phyloP scores from a whole-genome alignment of 345 rosid genomes.

The Trapa incisa region DNA sequence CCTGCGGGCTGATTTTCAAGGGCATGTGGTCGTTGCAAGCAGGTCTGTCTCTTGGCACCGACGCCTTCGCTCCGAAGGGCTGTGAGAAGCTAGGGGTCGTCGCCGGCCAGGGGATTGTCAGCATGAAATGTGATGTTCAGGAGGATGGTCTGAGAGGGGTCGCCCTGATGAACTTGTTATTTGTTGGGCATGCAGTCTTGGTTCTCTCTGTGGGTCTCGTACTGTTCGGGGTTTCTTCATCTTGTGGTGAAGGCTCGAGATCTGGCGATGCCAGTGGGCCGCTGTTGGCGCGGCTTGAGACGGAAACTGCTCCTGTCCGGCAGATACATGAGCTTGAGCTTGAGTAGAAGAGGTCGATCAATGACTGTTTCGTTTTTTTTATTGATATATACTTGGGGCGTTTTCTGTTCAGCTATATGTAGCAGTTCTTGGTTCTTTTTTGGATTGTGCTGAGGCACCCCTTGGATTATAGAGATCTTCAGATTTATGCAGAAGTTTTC shows the following conservation, averaged over 20 bases:
- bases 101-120: constrained; percentile 19
- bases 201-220: constrained; percentile 23
- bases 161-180: constrained; percentile 42
- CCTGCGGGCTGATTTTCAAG: constrained; percentile 35
- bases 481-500: not conserved
- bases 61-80: constrained; percentile 33
- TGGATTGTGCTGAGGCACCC: not conserved
- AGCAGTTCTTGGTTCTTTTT: constrained; percentile 2
- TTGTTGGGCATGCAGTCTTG: constrained; percentile 34
- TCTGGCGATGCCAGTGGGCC: constrained; percentile 31
- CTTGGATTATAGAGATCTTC: not conserved
- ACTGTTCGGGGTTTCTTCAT: constrained; percentile 21
- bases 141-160: constrained; percentile 43
- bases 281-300: constrained; percentile 17
- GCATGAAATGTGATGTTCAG: constrained; percentile 41
- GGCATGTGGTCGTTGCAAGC: constrained; percentile 48
- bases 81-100: constrained; percentile 21
- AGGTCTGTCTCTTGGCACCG: constrained; percentile 36
- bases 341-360: constrained; percentile 16
- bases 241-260: constrained; percentile 24
- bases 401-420: constrained; percentile 10
- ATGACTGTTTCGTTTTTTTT: constrained; percentile 4
- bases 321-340: constrained; percentile 26
- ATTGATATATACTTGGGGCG: constrained; percentile 24
- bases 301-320: constrained; percentile 13